phyloP scores from a whole-genome alignment of 1,139 yeast species.

The Debaryomyces nepalensis region DNA sequence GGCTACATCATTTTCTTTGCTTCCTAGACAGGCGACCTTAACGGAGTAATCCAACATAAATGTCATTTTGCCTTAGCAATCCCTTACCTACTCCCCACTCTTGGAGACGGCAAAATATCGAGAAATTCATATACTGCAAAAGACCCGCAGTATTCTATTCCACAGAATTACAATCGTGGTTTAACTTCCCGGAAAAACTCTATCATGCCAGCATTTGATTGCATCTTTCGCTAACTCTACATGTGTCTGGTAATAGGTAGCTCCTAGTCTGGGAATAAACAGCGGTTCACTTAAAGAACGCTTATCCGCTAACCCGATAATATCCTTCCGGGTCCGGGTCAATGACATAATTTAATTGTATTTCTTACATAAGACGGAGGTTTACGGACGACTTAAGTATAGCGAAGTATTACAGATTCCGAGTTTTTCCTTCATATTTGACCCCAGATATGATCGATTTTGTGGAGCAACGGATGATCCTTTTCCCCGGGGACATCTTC shows the following conservation, averaged over 20 bases:
- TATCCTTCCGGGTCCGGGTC: constrained; percentile 2
- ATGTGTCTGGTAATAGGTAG: not conserved
- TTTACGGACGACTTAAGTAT: constrained; percentile 6
- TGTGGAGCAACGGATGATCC: constrained; percentile 11
- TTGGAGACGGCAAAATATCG: too few relatives aligned
- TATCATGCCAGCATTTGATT: too few relatives aligned
- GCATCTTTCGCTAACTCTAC: not conserved
- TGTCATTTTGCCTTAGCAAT: too few relatives aligned
- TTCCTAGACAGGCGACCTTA: too few relatives aligned
- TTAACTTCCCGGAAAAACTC: too few relatives aligned
- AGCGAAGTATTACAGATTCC: not conserved
- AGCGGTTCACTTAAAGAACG: constrained; percentile 1
- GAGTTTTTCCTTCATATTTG: constrained; percentile 4
- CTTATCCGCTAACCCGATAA: constrained; percentile 7
- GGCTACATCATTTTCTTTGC: too few relatives aligned
- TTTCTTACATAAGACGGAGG: constrained; percentile 5
- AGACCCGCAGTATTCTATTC: too few relatives aligned
- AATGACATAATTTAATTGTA: constrained; percentile 1
- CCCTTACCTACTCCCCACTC: too few relatives aligned
- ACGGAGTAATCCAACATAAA: too few relatives aligned
- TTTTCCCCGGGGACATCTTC: constrained; percentile 10
- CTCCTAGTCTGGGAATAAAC: not conserved
- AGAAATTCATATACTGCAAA: too few relatives aligned
- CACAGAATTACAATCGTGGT: too few relatives aligned
- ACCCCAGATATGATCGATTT: constrained; percentile 9